Percentiles rank a stretch among this genome's conserved stretches.
phyloP scores from a whole-genome alignment of 768 basidiomycete genomes.

The Pleurotus giganteus region DNA sequence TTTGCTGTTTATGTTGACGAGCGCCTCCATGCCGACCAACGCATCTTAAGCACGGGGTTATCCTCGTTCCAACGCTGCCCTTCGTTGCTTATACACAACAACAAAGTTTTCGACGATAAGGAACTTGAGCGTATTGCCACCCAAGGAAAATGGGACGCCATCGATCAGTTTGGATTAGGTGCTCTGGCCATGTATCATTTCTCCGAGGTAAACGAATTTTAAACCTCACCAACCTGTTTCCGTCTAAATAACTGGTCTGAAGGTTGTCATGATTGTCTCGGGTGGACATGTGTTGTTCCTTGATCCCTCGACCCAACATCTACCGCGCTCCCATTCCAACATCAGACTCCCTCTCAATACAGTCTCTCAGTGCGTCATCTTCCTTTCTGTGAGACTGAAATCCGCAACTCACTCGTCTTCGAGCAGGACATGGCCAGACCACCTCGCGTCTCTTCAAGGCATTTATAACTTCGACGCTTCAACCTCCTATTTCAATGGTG shows the following conservation, averaged over 20 bases:
- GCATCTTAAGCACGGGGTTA: conserved; percentile 29
- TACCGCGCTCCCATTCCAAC: conserved; percentile 34
- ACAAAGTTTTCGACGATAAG: conserved; percentile 44
- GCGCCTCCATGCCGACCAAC: background rate
- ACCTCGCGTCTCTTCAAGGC: conserved; percentile 36
- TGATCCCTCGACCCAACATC: conserved; percentile 41
- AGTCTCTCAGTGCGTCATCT: conserved; percentile 29
- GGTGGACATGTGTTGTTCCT: conserved; percentile 33
- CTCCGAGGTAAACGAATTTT: conserved; percentile 45
- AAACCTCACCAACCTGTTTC: background rate
- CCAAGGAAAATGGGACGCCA: conserved; percentile 29
- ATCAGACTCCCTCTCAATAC: conserved; percentile 28
- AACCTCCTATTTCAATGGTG: conserved; percentile 34
- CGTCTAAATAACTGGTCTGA: conserved; percentile 1
- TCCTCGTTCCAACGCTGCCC: conserved; percentile 35
- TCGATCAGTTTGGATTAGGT: conserved; percentile 53
- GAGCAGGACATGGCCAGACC: conserved; percentile 39
- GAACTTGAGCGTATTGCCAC: conserved; percentile 44
- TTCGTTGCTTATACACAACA: conserved; percentile 44
- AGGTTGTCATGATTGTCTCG: conserved; percentile 33
- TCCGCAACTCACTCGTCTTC: background rate
- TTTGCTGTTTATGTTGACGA: conserved; percentile 41
- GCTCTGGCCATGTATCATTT: conserved; percentile 53
- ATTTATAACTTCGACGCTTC: conserved; percentile 36
- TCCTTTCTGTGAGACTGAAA: background rate